These are phyloP conservation scores for Cercophora scortea DNA, from an alignment of 495 filamentous ascomycete species.

Conservation along the genomic window DNA sequence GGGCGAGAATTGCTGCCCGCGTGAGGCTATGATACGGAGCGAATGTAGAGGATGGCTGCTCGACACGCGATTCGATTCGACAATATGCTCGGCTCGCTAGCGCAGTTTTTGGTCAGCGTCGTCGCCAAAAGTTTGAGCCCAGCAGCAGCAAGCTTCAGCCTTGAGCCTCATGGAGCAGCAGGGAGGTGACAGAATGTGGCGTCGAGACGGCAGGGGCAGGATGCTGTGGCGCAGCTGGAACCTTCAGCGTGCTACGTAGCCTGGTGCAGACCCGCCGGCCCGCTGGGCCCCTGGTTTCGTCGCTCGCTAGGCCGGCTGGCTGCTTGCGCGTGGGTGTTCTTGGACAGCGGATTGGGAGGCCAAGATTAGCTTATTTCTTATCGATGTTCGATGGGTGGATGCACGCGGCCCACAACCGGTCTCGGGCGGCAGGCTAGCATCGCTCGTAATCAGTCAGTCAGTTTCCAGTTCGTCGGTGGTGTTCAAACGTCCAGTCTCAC, in stretches of 20 bases:
- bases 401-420: too few relatives aligned
- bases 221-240: not conserved
- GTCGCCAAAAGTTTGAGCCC: too few relatives aligned
- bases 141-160: too few relatives aligned
- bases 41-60: too few relatives aligned
- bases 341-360: not conserved
- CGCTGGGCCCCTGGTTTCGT: not conserved
- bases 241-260: not conserved
- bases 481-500: conserved; percentile 1
- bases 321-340: not conserved
- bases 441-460: not conserved
- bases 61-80: too few relatives aligned
- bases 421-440: too few relatives aligned
- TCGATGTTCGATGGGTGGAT: not conserved
- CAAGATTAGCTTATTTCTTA: not conserved
- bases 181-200: not conserved
- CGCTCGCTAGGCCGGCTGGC: not conserved
- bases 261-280: not conserved
- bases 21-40: too few relatives aligned
- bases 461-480: not conserved
- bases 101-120: too few relatives aligned
- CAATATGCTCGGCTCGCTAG: too few relatives aligned
- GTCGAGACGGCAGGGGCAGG: not conserved
- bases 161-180: too few relatives aligned
- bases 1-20: too few relatives aligned